Evolutionary conservation across 306 rosid species (phyloP), one percentile per base, ranked within the genome.

Genomic region (Cicer yamashitae): DNA sequence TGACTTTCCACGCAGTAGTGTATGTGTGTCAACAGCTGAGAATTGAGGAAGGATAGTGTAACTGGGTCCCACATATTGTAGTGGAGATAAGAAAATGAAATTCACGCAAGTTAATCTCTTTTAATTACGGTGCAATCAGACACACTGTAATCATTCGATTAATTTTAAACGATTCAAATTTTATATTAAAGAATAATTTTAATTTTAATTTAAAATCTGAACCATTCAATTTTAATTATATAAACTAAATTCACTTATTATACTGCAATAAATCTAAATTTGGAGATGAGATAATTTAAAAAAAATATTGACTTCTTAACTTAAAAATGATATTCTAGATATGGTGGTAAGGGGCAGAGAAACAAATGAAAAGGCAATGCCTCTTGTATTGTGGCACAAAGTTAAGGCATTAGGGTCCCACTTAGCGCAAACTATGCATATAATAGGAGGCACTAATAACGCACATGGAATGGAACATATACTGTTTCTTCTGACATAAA

Each of bases 401-500:
- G 90, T 84, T 69, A 74, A 71, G 88, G 89, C 88, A 83, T 18
- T 7, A 18, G 58, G 90, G 87, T 1, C 89, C 96, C 86, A 82
- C 30, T 9, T 6, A 20, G 15, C 17, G 47, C 44, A 44, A 66
- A 73, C 4, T 15, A 52, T 34, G 78, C 20, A 25, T 50, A 60
- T 52, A 4, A 61, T 68, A 67, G 86, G 75, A 56, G 65, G 77
- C 72, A 18, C 69, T 34, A 18, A 14, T 18, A 18, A 20, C 15
- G 70, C 52, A 60, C 11, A 54, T 46, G 37, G 51, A 78, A 51
- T 61, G 79, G 30, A 22, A 58, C 30, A 73, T 20, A 52, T 75
- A 45, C 58, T 25, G 34, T 25, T 25, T 63, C 10, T 34, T 65
- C 3, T 51, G 54, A 34, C 12, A 45, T 70, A 47, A 54, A 73